Evolutionary conservation across 1,284 basidiomycete species (phyloP).

Genomic region (Pholiota adiposa): DNA sequence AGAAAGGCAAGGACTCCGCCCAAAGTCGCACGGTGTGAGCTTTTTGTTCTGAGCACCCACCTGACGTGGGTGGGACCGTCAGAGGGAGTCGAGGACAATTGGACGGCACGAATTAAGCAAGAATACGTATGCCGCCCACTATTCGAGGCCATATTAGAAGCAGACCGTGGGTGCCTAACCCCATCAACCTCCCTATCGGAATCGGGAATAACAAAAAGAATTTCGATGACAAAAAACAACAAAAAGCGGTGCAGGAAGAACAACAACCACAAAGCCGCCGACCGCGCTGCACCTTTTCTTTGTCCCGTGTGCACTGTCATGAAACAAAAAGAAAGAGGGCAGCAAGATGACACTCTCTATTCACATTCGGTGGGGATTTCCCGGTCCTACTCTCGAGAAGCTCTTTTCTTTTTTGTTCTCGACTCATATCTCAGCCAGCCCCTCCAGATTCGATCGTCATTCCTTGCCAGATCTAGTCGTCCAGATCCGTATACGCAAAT

Average conservation of each 20-base stretch:
- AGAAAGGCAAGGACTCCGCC: no score
- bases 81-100: slow-evolving; percentile 18
- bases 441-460: slow-evolving; percentile 18
- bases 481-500: slow-evolving; percentile 13
- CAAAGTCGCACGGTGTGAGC: slow-evolving; percentile 11
- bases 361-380: slow-evolving; percentile 14
- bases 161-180: slow-evolving; percentile 25
- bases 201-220: slow-evolving; percentile 25
- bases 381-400: slow-evolving; percentile 13
- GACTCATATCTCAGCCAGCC: slow-evolving; percentile 11
- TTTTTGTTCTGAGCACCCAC: slow-evolving; percentile 24
- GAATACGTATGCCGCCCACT: slow-evolving; percentile 13
- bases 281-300: slow-evolving; percentile 21
- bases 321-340: slow-evolving; percentile 25
- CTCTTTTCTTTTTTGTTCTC: slow-evolving; percentile 27
- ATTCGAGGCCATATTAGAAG: slow-evolving; percentile 21
- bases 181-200: slow-evolving; percentile 21
- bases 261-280: slow-evolving; percentile 23
- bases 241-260: slow-evolving; percentile 25
- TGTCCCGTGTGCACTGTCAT: slow-evolving; percentile 21
- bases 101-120: slow-evolving; percentile 16
- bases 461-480: slow-evolving; percentile 10
- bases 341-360: slow-evolving; percentile 19
- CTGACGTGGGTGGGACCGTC: slow-evolving; percentile 19
- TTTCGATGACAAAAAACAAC: slow-evolving; percentile 23